A percentile compares a stretch with the other conserved stretches of the same genome.
These are phyloP conservation scores for Euphorbia corollata DNA, from an alignment of 441 rosid species.

Conservation along the genomic window DNA sequence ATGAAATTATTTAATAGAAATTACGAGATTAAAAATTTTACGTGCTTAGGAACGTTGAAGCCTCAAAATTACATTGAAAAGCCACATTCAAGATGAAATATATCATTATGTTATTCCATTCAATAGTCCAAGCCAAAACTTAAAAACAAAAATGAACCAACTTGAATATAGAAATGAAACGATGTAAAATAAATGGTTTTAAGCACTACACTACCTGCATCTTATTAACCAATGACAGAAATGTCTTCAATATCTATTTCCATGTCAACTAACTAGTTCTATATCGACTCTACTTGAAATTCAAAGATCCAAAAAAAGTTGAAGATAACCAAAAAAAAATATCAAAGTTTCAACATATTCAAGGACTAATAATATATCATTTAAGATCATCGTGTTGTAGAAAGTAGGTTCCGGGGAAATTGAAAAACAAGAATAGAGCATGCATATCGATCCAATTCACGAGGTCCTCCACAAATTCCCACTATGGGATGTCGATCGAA, in stretches of 20 bases:
- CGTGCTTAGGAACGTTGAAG: not conserved
- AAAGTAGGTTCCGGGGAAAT: too few relatives aligned
- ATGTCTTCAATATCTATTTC: not conserved
- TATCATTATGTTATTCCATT: slow-evolving; percentile 2
- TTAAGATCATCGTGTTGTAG: too few relatives aligned
- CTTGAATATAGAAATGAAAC: not conserved
- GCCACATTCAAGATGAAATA: not conserved
- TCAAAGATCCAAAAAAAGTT: not conserved
- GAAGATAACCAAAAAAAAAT: too few relatives aligned
- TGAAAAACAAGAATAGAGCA: too few relatives aligned
- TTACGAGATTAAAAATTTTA: not conserved
- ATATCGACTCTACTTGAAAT: not conserved
- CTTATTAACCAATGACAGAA: slow-evolving; percentile 35
- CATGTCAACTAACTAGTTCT: not conserved
- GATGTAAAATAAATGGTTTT: slow-evolving; percentile 5
- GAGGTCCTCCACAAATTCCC: too few relatives aligned
- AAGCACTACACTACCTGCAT: slow-evolving; percentile 68
- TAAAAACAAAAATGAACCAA: not conserved
- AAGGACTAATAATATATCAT: too few relatives aligned
- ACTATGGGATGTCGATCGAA: too few relatives aligned
- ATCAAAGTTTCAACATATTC: too few relatives aligned
- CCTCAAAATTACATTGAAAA: not conserved
- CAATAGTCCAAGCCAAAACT: slow-evolving; percentile 3
- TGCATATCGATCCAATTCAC: too few relatives aligned
- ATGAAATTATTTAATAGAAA: not conserved